Percentiles rank a stretch among this genome's conserved stretches.
Evolutionary conservation across 441 rosid species (phyloP).

Genomic region (Populus tomentosa): DNA sequence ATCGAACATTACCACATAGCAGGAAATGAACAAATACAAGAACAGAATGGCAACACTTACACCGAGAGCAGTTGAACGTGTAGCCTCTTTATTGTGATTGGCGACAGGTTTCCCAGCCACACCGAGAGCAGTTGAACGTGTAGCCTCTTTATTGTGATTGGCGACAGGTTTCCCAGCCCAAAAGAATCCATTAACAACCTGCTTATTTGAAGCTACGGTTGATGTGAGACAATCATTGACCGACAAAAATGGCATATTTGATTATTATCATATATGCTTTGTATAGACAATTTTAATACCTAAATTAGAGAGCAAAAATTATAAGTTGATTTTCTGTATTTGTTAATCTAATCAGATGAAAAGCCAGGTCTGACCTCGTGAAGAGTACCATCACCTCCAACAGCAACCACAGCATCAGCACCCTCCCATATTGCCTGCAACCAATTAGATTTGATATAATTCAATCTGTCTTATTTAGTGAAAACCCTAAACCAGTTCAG

Average conservation of each 20-base stretch:
- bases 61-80: slow-evolving; percentile 80
- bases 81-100: slow-evolving; percentile 41
- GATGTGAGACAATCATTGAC: background rate
- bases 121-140: slow-evolving; percentile 80
- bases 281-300: too few species aligned
- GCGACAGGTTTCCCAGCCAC: slow-evolving; percentile 77
- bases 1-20: too few species aligned
- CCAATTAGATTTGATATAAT: slow-evolving; percentile 14
- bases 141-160: slow-evolving; percentile 41
- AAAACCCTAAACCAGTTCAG: slow-evolving; percentile 15
- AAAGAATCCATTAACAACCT: slow-evolving; percentile 98
- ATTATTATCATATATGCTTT: too few species aligned
- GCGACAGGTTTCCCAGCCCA: slow-evolving; percentile 70
- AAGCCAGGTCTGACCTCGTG: slow-evolving; percentile 59
- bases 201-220: slow-evolving; percentile 21
- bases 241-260: background rate
- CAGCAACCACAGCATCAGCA: slow-evolving; percentile 96
- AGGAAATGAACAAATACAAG: background rate
- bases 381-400: slow-evolving; percentile 98
- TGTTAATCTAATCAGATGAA: background rate
- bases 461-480: background rate
- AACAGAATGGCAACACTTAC: slow-evolving; percentile 44
- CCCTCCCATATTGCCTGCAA: slow-evolving; percentile 86
- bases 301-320: too few species aligned
- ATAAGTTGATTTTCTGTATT: background rate